phyloP scores from a whole-genome alignment of 139 green algal species.

The Chlorella ohadii region DNA sequence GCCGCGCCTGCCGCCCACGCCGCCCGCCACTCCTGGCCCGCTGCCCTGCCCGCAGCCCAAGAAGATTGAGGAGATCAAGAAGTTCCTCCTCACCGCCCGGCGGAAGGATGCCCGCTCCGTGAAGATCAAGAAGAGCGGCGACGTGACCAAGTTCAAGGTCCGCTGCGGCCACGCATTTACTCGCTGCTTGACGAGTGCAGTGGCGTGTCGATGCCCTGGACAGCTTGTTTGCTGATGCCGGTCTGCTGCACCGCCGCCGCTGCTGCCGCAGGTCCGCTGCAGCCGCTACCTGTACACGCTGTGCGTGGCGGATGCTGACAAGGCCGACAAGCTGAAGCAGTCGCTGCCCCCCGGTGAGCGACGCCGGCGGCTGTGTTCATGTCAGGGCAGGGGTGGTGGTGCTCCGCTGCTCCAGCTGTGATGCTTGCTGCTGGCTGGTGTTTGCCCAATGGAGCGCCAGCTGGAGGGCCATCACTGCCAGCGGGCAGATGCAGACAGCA shows the following conservation, averaged over 20 bases:
- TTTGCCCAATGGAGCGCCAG: not conserved
- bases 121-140: conserved; percentile 97
- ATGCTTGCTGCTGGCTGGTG: not conserved
- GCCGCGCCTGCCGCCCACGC: not conserved
- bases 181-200: too few species aligned
- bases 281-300: conserved; percentile 99
- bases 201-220: too few species aligned
- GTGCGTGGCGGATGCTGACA: conserved; percentile 95
- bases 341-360: conserved; percentile 93
- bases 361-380: too few species aligned
- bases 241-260: too few species aligned
- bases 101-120: conserved; percentile 96
- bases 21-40: not conserved
- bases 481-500: not conserved
- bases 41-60: conserved; percentile 82
- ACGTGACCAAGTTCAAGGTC: conserved; percentile 99
- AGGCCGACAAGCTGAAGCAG: conserved; percentile 99
- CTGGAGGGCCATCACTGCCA: not conserved
- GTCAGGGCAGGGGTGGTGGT: too few species aligned
- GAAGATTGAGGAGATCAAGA: conserved; percentile 99
- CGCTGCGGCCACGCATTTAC: too few species aligned
- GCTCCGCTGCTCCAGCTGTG: too few species aligned
- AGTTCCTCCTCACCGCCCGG: conserved; percentile 98
- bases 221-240: too few species aligned
- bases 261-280: conserved; percentile 71